A percentile compares a stretch with the other conserved stretches of the same genome.
phyloP scores from a whole-genome alignment of 176 grass and related monocot genomes.

The Ensete glaucum region DNA sequence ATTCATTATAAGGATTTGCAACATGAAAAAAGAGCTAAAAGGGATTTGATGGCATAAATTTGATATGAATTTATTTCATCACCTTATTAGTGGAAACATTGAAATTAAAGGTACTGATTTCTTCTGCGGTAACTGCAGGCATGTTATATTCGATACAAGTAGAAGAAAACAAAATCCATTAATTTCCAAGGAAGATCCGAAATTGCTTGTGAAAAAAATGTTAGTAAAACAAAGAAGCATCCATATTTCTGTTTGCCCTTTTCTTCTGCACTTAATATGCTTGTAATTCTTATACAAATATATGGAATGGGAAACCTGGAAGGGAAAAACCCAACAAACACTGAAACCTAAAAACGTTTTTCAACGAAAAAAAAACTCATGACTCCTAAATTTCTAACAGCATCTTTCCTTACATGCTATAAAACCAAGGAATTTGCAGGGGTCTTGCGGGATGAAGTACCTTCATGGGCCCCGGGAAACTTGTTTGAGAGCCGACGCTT shows the following conservation, averaged over 20 bases:
- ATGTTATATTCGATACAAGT: too few species aligned
- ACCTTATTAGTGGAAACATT: too few species aligned
- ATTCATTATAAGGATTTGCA: too few species aligned
- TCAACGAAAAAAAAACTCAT: neutral
- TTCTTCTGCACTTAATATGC: neutral
- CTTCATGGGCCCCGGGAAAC: constrained; percentile 6
- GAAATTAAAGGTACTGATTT: too few species aligned
- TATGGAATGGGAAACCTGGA: neutral
- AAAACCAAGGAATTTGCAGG: neutral
- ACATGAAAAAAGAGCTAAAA: too few species aligned
- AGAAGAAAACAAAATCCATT: too few species aligned
- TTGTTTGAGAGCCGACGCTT: constrained; percentile 74
- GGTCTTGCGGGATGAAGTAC: constrained; percentile 4
- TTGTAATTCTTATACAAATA: neutral
- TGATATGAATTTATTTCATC: too few species aligned
- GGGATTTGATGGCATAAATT: too few species aligned
- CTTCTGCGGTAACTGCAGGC: too few species aligned
- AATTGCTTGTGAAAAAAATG: neutral
- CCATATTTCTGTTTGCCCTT: neutral
- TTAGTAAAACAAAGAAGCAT: neutral
- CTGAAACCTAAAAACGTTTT: neutral
- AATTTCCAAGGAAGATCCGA: too few species aligned
- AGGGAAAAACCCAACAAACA: neutral
- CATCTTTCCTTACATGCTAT: neutral
- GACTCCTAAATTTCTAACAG: neutral